A percentile compares a stretch with the other conserved stretches of the same genome.
Evolutionary conservation across 2,329 filamentous ascomycete species (phyloP).

Genomic region (Paecilomyces formosus): DNA sequence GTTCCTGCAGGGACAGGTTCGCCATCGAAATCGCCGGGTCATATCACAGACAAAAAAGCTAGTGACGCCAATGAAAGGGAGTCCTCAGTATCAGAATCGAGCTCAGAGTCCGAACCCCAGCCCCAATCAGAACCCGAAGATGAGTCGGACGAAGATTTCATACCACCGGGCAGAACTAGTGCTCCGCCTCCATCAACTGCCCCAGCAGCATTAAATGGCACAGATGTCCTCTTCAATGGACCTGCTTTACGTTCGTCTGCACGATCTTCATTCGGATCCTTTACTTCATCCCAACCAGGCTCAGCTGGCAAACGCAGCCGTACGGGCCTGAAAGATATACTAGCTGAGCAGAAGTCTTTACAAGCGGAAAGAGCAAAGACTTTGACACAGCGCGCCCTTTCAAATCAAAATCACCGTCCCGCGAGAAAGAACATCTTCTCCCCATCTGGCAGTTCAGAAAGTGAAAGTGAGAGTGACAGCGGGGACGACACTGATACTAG

Average conservation of each 20-base stretch:
- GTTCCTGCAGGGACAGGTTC: neutral
- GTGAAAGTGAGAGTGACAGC: conserved; percentile 5
- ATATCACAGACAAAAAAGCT: neutral
- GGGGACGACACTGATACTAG: conserved; percentile 7
- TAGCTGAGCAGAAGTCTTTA: neutral
- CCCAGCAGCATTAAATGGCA: neutral
- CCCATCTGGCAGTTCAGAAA: conserved; percentile 3
- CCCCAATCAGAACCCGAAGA: conserved; percentile 9
- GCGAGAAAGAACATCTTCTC: neutral
- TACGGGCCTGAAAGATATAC: neutral
- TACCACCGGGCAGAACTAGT: neutral
- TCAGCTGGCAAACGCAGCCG: neutral
- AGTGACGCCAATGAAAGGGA: neutral
- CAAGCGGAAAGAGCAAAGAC: neutral
- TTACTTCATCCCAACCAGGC: neutral
- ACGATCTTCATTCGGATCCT: neutral
- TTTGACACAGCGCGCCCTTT: neutral
- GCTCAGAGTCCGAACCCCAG: neutral
- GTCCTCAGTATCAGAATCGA: neutral
- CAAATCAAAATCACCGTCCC: neutral
- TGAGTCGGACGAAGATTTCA: conserved; percentile 9
- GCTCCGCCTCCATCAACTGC: neutral
- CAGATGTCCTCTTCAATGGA: neutral
- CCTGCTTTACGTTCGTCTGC: neutral
- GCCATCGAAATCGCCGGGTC: neutral